Base-by-base conservation (phyloP, 2,329 filamentous ascomycete species). In the Alternaria sp. region DNA sequence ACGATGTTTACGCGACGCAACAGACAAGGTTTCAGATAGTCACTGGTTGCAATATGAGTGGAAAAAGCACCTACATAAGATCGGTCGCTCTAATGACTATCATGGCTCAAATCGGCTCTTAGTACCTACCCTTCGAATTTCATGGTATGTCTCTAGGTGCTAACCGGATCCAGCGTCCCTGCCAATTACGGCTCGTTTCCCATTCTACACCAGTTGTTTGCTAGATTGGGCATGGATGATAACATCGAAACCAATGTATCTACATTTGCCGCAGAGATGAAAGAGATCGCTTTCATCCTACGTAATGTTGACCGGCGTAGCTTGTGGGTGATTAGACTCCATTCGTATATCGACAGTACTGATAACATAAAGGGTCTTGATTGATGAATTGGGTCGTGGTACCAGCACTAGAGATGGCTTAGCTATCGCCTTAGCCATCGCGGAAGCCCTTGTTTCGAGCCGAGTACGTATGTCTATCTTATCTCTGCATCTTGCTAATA, bases 41-140 rank as follows among this genome's bases (percentile, higher is more conserved):
- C 64, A 98, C 94, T 0, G 94, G 95, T 4, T 96, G 92, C 76
- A 99, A 99, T 70, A 99, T 99, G 95, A 96, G 93, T 69, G 95
- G 76, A 1, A 99, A 98, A 77, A 96, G 91, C 65, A 99, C 94
- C 0, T 98, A 97, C 72, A 97, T 98, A 63, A 88, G 93, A 51
- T 90, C 91, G 2, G 84, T 96, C 24, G 92, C 94, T 0, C 81
- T 99, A 32, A 87, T 96, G 73, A 88, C 91, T 44, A 88, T 99
- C 59, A 97, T 99, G 93, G 93, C 93, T 0, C 95, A 99, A 71
- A 89, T 97, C 52, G 94, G 94, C 3, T 91, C 88, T 69, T 98
- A 96, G 75, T 76, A 63, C 20, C 64, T 18, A 28, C 11, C 18
- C n/a, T 16, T 42, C 42, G 20, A 0, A 20, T 9, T 32, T 20